phyloP scores from a whole-genome alignment of 2,329 filamentous ascomycete genomes.

The Cytospora mali region DNA sequence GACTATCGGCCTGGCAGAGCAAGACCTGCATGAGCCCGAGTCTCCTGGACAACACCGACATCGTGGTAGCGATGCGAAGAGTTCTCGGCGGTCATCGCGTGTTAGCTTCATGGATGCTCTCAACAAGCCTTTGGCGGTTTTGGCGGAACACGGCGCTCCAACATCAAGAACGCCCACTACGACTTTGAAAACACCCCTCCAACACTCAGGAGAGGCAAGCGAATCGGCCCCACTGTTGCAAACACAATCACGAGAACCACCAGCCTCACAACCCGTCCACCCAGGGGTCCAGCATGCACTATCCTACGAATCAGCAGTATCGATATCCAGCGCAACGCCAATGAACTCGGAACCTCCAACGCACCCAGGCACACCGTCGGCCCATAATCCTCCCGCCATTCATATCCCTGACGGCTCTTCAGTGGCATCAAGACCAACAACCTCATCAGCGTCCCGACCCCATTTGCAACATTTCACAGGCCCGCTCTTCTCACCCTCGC shows the following conservation, averaged over 20 bases:
- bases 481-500: slow-evolving; percentile 61
- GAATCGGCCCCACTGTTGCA: slow-evolving; percentile 46
- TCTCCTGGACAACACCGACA: slow-evolving; percentile 39
- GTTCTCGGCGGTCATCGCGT: slow-evolving; percentile 53
- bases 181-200: slow-evolving; percentile 36
- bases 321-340: slow-evolving; percentile 33
- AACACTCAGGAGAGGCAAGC: slow-evolving; percentile 34
- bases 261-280: slow-evolving; percentile 35
- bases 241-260: slow-evolving; percentile 48
- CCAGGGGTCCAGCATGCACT: slow-evolving; percentile 40
- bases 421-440: slow-evolving; percentile 36
- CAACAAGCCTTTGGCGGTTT: slow-evolving; percentile 41
- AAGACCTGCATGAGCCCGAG: slow-evolving; percentile 49
- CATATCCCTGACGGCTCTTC: slow-evolving; percentile 29
- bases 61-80: slow-evolving; percentile 29
- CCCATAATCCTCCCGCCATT: slow-evolving; percentile 8
- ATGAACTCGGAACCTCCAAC: slow-evolving; percentile 37
- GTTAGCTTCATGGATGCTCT: slow-evolving; percentile 46
- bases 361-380: slow-evolving; percentile 32
- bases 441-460: slow-evolving; percentile 37
- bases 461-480: slow-evolving; percentile 47
- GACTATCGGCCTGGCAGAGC: slow-evolving; percentile 61
- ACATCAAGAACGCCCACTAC: slow-evolving; percentile 37
- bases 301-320: slow-evolving; percentile 42
- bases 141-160: slow-evolving; percentile 42